Conservation (phyloP, 148 eudicot species). For the Cornus suecica region DNA sequence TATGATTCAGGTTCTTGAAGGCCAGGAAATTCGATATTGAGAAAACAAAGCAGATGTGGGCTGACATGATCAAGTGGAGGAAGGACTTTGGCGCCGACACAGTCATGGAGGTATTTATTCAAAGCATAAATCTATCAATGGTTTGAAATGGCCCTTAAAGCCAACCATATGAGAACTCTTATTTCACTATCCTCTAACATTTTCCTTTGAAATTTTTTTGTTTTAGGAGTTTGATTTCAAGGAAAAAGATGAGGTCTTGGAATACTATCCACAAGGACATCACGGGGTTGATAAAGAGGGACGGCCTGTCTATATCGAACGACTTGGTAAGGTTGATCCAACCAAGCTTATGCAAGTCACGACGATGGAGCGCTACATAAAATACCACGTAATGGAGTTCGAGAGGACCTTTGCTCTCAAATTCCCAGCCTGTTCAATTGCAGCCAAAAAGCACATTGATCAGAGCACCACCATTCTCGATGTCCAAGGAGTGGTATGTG, state of each 20-base stretch:
- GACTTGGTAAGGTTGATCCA: conserved; percentile 72
- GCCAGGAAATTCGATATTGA: conserved; percentile 91
- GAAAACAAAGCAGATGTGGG: conserved; percentile 92
- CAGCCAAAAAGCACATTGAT: conserved; percentile 80
- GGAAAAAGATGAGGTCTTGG: conserved; percentile 64
- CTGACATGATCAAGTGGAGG: conserved; percentile 92
- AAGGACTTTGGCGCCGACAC: conserved; percentile 82
- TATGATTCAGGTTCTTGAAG: conserved; percentile 66
- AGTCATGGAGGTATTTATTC: conserved; percentile 61
- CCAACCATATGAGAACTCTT: background rate
- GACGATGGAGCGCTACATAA: conserved; percentile 67
- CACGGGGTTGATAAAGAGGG: conserved; percentile 96
- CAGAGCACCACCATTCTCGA: conserved; percentile 90
- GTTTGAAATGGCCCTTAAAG: background rate
- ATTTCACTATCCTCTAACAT: background rate
- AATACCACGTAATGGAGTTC: conserved; percentile 86
- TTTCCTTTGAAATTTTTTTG: background rate
- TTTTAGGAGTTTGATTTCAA: conserved; percentile 71
- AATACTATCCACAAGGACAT: conserved; percentile 90
- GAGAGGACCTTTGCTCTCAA: conserved; percentile 65
- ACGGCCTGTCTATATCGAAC: conserved; percentile 78
- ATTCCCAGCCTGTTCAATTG: conserved; percentile 84
- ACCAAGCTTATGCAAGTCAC: conserved; percentile 80
- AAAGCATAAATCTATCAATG: background rate
- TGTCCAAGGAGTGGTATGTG: conserved; percentile 93